Evolutionary conservation across 2,329 filamentous ascomycete genomes (phyloP).

Genomic region (Parascedosporium putredinis): DNA sequence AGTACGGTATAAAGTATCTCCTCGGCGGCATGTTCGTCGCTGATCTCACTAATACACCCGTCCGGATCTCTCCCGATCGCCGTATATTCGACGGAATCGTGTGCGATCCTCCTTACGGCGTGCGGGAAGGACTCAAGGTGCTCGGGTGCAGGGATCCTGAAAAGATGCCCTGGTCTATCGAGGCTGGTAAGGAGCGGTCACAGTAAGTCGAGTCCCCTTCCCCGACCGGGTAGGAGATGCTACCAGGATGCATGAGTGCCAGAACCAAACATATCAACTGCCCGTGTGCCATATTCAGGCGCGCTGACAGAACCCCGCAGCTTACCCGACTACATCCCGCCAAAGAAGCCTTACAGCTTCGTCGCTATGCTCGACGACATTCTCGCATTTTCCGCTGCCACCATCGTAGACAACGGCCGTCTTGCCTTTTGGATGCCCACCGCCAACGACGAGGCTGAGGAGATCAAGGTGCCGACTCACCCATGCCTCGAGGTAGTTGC

Average conservation of each 20-base stretch:
- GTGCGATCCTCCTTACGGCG: constrained; percentile 92
- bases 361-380: constrained; percentile 84
- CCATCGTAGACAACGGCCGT: constrained; percentile 67
- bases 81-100: constrained; percentile 78
- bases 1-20: constrained; percentile 59
- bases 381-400: constrained; percentile 66
- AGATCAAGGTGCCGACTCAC: constrained; percentile 68
- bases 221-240: too few species aligned
- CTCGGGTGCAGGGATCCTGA: constrained; percentile 64
- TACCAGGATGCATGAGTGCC: too few species aligned
- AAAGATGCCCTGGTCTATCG: constrained; percentile 48
- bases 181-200: constrained; percentile 60
- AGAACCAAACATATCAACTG: too few species aligned
- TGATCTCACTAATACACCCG: constrained; percentile 79
- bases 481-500: constrained; percentile 62
- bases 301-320: too few species aligned
- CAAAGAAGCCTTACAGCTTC: constrained; percentile 89
- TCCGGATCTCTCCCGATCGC: constrained; percentile 38
- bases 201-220: too few species aligned
- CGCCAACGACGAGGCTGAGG: constrained; percentile 65
- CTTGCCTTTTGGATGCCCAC: constrained; percentile 97
- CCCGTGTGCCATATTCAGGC: background rate
- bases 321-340: constrained; percentile 61
- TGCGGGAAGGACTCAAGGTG: constrained; percentile 83
- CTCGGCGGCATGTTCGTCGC: constrained; percentile 74